phyloP scores from a whole-genome alignment of 2,329 filamentous ascomycete genomes.

The Colletotrichum orchidophilum region DNA sequence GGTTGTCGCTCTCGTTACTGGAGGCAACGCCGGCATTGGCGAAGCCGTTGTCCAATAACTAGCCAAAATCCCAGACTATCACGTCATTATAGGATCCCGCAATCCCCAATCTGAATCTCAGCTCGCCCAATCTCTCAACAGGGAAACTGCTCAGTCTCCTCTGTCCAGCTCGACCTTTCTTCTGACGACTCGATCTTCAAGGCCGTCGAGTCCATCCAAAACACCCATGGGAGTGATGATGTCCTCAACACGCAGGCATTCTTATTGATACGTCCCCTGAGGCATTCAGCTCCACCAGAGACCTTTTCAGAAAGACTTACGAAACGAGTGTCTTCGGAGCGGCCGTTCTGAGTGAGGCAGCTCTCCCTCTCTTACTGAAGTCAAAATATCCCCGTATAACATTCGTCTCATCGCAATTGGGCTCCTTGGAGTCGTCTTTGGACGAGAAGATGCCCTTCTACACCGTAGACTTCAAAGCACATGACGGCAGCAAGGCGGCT shows the following conservation, averaged over 20 bases:
- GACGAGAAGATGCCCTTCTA: constrained; percentile 42
- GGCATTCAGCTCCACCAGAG: constrained; percentile 37
- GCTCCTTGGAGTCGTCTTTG: constrained; percentile 41
- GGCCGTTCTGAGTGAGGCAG: constrained; percentile 39
- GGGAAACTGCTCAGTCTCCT: constrained; percentile 38
- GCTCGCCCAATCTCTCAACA: constrained; percentile 37
- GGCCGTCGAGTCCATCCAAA: constrained; percentile 36
- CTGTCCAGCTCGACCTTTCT: constrained; percentile 40
- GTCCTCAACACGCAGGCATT: constrained; percentile 46
- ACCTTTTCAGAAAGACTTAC: constrained; percentile 49
- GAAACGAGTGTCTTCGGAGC: constrained; percentile 48
- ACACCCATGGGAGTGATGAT: constrained; percentile 42
- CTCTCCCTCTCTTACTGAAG: constrained; percentile 42
- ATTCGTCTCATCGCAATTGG: constrained; percentile 49
- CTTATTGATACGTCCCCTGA: constrained; percentile 38
- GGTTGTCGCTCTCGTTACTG: constrained; percentile 22
- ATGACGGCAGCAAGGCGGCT: constrained; percentile 53
- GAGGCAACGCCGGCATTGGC: constrained; percentile 28
- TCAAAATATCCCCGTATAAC: constrained; percentile 43
- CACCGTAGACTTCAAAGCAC: constrained; percentile 43
- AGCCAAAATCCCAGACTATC: constrained; percentile 40
- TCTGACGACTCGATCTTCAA: constrained; percentile 41
- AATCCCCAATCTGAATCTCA: constrained; percentile 38
- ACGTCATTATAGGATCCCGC: constrained; percentile 47
- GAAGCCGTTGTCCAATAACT: constrained; percentile 33